Base-by-base conservation (phyloP, 78 protist genomes). In the Dictyostelium capitatum region DNA sequence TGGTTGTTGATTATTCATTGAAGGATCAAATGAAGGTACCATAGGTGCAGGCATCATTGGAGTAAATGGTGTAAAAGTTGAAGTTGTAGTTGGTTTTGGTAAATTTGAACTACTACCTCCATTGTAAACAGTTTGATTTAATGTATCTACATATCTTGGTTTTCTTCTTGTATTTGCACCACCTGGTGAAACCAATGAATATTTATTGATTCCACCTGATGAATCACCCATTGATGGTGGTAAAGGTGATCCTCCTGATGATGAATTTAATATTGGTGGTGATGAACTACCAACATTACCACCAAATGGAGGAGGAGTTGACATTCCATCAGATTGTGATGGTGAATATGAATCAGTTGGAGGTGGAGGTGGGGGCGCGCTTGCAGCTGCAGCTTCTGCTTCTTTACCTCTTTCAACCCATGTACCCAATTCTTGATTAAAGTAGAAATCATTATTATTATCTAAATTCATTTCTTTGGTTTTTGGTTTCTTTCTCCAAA, bases 371-470 rank as follows among this genome's bases (percentile, higher is more conserved):
- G 79, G 64, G 25, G 93, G 93, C 14, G 12, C 43, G 12, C 30
- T 54, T 37, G 65, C 85, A 0, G 59, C 77, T 43, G 23, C 37
- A 64, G 93, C 83, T 51, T 79, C 83, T 5, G 43, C 53, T 56
- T 79, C 83, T 56, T 87, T 87, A 14, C 93, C 93, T 50, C 80
- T 87, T 23, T 77, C 93, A 23, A 87, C 69, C 93, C 93, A 87
- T 17, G n/a, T 72, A 20, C 93, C 93, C 6, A 77, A 43, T 19
- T 74, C 48, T 48, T 74, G 80, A 37, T 87, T 50, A 56, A 37
- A 87, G 32, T 56, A 43, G n/a, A 87, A 77, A 12, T 65, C 48
- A 30, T 14, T 64, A 19, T 75, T 74, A n/a, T 28, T 70, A 11
- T 87, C 80, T 2, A 87, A 46, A 51, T 59, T 50, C 84, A 87